A percentile compares a stretch with the other conserved stretches of the same genome.
Evolutionary conservation across 2,329 filamentous ascomycete species (phyloP).

Genomic region (Cytospora schulzeri): DNA sequence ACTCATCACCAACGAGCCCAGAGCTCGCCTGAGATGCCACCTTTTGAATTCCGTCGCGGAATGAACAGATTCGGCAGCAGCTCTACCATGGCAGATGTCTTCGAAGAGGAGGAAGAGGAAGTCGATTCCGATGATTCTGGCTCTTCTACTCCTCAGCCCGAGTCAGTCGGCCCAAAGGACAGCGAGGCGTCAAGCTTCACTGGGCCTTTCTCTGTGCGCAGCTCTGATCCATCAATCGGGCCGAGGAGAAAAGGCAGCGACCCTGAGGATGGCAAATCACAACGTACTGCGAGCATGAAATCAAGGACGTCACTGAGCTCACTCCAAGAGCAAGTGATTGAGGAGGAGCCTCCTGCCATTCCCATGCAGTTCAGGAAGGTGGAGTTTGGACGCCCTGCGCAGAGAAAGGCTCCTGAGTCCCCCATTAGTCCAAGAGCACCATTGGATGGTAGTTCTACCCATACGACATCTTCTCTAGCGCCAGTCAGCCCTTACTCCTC

Average conservation of each 20-base stretch:
- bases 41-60: slow-evolving; percentile 67
- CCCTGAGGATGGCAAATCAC: slow-evolving; percentile 44
- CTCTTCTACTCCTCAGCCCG: slow-evolving; percentile 37
- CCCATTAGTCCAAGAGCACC: slow-evolving; percentile 28
- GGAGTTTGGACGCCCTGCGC: slow-evolving; percentile 24
- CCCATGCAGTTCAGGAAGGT: slow-evolving; percentile 35
- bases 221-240: slow-evolving; percentile 27
- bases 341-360: slow-evolving; percentile 46
- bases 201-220: slow-evolving; percentile 21
- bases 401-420: slow-evolving; percentile 23
- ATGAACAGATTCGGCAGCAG: slow-evolving; percentile 66
- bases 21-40: slow-evolving; percentile 76
- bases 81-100: slow-evolving; percentile 82
- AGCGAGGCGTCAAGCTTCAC: slow-evolving; percentile 24
- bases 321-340: slow-evolving; percentile 54
- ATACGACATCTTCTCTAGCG: slow-evolving; percentile 40
- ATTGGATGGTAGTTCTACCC: slow-evolving; percentile 29
- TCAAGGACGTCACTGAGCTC: slow-evolving; percentile 53
- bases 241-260: slow-evolving; percentile 50
- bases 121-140: slow-evolving; percentile 50
- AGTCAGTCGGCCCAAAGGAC: slow-evolving; percentile 41
- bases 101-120: slow-evolving; percentile 79
- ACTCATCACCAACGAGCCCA: slow-evolving; percentile 71
- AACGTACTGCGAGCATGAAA: slow-evolving; percentile 44
- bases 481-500: slow-evolving; percentile 68